Base-by-base conservation (phyloP, 305 asterid genomes). In the Fraxinus platypoda region DNA sequence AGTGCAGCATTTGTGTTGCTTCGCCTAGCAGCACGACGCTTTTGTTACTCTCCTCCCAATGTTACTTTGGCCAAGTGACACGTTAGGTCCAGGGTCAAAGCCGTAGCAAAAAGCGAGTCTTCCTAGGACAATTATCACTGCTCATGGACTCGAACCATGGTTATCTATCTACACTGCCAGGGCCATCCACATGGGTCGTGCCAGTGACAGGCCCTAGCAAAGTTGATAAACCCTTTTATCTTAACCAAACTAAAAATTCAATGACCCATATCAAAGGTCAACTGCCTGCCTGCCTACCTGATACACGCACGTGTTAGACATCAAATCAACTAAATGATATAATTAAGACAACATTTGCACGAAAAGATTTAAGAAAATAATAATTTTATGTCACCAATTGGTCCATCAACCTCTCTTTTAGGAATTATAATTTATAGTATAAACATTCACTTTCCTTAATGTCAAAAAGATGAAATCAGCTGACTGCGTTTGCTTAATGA, bases 381-480 rank as follows among this genome's bases (percentile, higher is more conserved):
- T 26, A 73, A 83, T 74, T 8, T 28, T 33, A 8, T 81, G 74
- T 71, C 52, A 26, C 15, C 12, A 25, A n/a, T 76, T 54, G 23
- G 49, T 57, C 3, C 46, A 74, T 75, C 19, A 31, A 77, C 30
- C 62, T 57, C 77, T 38, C 79, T 49, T 62, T 62, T 68, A 68
- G 37, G n/a, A 68, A 68, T 66, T 21, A 26, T 26, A 68, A 68
- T 68, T 68, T 19, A 4, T 68, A 25, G 26, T 0, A 64, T 64
- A 64, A 25, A 2, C 34, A 2, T 1, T 11, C 19, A 57, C 19
- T 8, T 62, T 73, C 26, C 9, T 64, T 46, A 68, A 78, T 75
- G 85, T 87, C 86, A 86, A 78, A 79, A 12, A 78, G 70, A 81
- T 78, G 85, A 79, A 83, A 84, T 78, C 71, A 80, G 59, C 49